Evolutionary conservation across 1,284 basidiomycete genomes (phyloP), one percentile per base, ranked within the genome.

Genomic region (Sanguinoderma infundibulare): DNA sequence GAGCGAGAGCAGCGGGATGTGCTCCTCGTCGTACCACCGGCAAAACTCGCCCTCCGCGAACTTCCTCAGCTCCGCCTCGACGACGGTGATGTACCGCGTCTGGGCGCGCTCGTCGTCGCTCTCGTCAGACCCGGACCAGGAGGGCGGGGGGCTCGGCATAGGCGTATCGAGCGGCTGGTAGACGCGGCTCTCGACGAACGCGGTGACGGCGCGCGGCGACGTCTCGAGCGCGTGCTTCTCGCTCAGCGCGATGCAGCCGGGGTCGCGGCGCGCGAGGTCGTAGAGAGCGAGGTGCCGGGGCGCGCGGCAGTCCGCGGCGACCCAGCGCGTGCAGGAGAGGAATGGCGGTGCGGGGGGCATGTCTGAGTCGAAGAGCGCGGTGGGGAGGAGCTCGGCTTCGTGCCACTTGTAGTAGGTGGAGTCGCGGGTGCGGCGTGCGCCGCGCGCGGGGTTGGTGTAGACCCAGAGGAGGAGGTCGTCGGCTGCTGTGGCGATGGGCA

Each of bases 361-460:
- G 63, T 82, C n/a, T n/a, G n/a, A n/a, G n/a, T n/a, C 77, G 55
- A 86, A 74, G 22, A 86, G 82, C 0, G 85, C 75, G 2, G n/a
- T n/a, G n/a, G 86, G 86, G 42, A 88, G 79, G 69, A 87, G 86
- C 72, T 87, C 86, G 67, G 85, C 84, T 68, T 87, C 79, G 74
- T 87, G 87, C 86, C 86, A 89, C 66, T 84, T 81, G 42, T 71
- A 60, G 66, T 65, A 76, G 44, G 72, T 73, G 4, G 64, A 65
- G 22, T 72, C 63, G 30, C 67, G 42, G 17, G 71, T 63, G 34
- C 67, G n/a, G n/a, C n/a, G 30, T 32, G 75, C 69, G 26, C 39
- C 57, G 5, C 66, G 42, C n/a, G 74, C 74, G 4, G 72, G 72
- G n/a, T 76, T 72, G 28, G 70, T 63, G 66, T 72, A 72, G 3